Evolutionary conservation across 2,329 filamentous ascomycete species (phyloP), one percentile per base, ranked within the genome.

Genomic region (Westerdykella ornata): DNA sequence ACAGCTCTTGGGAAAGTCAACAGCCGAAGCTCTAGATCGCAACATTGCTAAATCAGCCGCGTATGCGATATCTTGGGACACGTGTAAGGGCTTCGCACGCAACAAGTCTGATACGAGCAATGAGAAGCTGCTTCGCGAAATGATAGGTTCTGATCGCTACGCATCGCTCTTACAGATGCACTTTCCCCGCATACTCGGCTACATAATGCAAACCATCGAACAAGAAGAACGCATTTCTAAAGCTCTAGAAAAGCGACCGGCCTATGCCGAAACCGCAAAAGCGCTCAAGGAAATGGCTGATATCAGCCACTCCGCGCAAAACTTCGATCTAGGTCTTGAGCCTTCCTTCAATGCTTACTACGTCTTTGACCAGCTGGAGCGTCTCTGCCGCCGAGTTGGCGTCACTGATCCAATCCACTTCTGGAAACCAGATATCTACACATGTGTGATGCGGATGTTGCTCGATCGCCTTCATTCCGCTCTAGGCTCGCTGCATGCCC

Each of bases 401-500:
- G 55, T 47, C 11, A 77, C 80, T 15, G 78, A 88, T 35, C 67
- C 80, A 30, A 68, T 69, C 39, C 74, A 65, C 4, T 73, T 94
- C 11, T 95, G 88, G 85, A 86, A 81, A 1, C 78, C 88, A 5
- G 75, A 84, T 3, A 69, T 89, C 31, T 81, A 88, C 38, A 78
- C 82, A 0, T 84, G 81, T 44, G 76, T 94, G 18, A 80, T 85
- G 39, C 80, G 94, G 38, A 82, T 77, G 48, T 74, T 98, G 2
- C 71, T 98, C 41, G 84, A 88, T 59, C 83, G 82, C 1, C 83
- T 96, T 14, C 82, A 94, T 56, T 78, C 84, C 15, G 85, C 88
- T 0, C 70, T 97, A 5, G 94, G 92, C 0, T 85, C 92, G 15
- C 71, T 96, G 4, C 85, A 96, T 63, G 84, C 86, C 29, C 92